These are phyloP conservation scores for Lentinula lateritia DNA, from an alignment of 768 basidiomycete species.

Conservation along the genomic window DNA sequence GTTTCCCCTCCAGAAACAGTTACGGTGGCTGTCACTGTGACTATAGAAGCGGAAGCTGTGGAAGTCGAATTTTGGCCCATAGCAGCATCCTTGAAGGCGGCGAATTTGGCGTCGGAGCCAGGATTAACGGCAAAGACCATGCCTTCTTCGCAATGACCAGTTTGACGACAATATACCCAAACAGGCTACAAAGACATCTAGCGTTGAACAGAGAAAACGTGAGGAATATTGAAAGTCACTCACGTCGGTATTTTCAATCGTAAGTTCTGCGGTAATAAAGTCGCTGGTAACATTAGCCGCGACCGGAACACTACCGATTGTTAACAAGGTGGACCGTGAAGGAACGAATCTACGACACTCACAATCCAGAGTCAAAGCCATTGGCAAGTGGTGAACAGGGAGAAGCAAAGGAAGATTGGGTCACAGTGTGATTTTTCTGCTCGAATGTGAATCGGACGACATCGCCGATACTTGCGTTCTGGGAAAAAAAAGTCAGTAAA, in stretches of 20 bases:
- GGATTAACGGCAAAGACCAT: conserved; percentile 71
- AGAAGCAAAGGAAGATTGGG: conserved; percentile 45
- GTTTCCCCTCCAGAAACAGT: conserved; percentile 19
- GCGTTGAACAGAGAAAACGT: neutral
- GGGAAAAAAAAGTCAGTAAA: neutral
- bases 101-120: conserved; percentile 35
- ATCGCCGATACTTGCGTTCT: conserved; percentile 46
- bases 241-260: conserved; percentile 29
- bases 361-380: conserved; percentile 62
- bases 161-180: conserved; percentile 58
- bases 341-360: conserved; percentile 14
- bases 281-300: conserved; percentile 30
- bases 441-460: conserved; percentile 43
- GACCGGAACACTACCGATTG: conserved; percentile 38
- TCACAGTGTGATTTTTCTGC: conserved; percentile 56
- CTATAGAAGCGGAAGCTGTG: conserved; percentile 19
- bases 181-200: conserved; percentile 24
- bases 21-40: conserved; percentile 30
- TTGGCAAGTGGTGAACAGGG: conserved; percentile 36
- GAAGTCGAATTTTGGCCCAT: conserved; percentile 23
- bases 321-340: neutral
- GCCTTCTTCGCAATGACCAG: conserved; percentile 40
- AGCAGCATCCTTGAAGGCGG: conserved; percentile 51
- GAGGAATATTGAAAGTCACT: neutral
- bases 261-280: conserved; percentile 41